Conservation (phyloP, 2,329 filamentous ascomycete species). For the Penicillium sp. region DNA sequence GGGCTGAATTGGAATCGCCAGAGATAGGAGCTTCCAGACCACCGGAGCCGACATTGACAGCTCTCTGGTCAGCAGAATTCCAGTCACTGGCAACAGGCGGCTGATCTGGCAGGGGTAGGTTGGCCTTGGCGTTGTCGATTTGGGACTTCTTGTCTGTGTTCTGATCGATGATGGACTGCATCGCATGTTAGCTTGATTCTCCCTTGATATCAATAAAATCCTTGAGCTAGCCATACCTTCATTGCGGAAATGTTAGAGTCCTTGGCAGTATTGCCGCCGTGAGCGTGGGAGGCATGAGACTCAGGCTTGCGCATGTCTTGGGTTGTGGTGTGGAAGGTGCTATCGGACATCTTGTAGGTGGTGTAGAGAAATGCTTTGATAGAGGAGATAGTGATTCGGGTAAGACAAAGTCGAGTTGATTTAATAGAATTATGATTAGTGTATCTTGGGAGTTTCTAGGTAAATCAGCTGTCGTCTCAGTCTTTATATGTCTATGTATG, state of each 20-base stretch:
- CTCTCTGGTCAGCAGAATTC: conserved; percentile 72
- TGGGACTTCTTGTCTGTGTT: conserved; percentile 62
- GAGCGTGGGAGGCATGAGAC: conserved; percentile 44
- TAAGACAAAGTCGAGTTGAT: not conserved
- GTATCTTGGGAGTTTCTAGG: not conserved
- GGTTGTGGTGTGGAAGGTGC: conserved; percentile 54
- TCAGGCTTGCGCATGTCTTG: conserved; percentile 56
- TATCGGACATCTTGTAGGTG: conserved; percentile 22
- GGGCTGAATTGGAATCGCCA: conserved; percentile 52
- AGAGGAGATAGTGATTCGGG: not conserved
- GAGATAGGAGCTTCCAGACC: conserved; percentile 59
- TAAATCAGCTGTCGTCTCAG: not conserved
- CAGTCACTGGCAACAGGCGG: conserved; percentile 78
- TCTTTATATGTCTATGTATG: not conserved
- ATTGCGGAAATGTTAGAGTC: conserved; percentile 52
- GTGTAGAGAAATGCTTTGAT: not conserved
- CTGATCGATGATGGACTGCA: conserved; percentile 46
- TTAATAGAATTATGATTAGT: not conserved
- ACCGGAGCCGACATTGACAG: conserved; percentile 72
- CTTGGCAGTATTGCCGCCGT: conserved; percentile 49
- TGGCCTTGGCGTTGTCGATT: conserved; percentile 70
- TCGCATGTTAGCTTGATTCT: conserved; percentile 1
- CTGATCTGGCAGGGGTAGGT: conserved; percentile 79
- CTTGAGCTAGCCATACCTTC: conserved; percentile 45
- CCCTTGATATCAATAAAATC: not conserved